Conservation (phyloP, 2,329 filamentous ascomycete genomes). For the Pyricularia pennisetigena region DNA sequence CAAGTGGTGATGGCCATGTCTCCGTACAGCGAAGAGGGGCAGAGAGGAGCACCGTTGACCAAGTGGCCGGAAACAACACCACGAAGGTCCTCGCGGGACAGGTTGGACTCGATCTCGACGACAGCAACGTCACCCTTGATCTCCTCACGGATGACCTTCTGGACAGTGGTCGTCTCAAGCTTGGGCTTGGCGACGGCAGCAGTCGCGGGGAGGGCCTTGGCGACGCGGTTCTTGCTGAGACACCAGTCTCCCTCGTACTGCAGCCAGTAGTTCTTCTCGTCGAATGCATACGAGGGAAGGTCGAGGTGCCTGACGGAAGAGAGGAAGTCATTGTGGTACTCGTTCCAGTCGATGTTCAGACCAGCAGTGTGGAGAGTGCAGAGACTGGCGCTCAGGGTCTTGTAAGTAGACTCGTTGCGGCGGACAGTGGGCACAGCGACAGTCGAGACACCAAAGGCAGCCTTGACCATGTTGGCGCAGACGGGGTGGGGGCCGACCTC, state of each 20-base stretch:
- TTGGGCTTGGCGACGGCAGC: conserved; percentile 37
- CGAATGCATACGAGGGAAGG: conserved; percentile 61
- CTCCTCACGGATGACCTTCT: conserved; percentile 52
- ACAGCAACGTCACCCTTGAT: conserved; percentile 48
- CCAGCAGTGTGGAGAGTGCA: conserved; percentile 51
- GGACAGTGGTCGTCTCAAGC: conserved; percentile 56
- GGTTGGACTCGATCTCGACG: conserved; percentile 55
- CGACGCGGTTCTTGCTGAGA: conserved; percentile 56
- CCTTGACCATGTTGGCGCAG: conserved; percentile 58
- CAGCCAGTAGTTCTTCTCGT: conserved; percentile 63
- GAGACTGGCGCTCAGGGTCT: conserved; percentile 49
- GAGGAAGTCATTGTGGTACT: conserved; percentile 48
- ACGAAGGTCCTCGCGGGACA: conserved; percentile 53
- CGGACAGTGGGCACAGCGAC: conserved; percentile 51
- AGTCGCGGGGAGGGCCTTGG: conserved; percentile 15
- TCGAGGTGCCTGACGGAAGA: conserved; percentile 38
- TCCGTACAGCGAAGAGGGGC: conserved; percentile 46
- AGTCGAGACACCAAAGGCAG: conserved; percentile 44
- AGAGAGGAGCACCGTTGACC: conserved; percentile 57
- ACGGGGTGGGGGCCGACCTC: conserved; percentile 69
- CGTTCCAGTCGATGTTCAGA: conserved; percentile 58
- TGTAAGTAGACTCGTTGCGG: conserved; percentile 53
- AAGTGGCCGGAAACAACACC: conserved; percentile 53
- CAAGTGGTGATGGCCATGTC: conserved; percentile 44
- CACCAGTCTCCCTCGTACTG: conserved; percentile 60